Evolutionary conservation across 2,329 filamentous ascomycete genomes (phyloP).

Genomic region (Hypoxylon sp.): DNA sequence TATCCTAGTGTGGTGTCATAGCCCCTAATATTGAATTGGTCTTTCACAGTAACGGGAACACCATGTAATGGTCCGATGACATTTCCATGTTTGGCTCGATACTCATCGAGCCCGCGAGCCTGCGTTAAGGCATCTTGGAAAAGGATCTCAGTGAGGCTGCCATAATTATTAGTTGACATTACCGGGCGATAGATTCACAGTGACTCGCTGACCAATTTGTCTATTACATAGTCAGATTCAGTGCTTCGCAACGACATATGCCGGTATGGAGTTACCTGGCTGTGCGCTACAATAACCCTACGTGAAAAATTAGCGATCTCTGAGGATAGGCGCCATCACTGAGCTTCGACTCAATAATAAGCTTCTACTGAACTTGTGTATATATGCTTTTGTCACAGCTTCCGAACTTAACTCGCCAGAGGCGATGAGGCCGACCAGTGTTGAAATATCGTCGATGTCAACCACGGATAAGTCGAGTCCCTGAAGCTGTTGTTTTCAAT

Average conservation of each 20-base stretch:
- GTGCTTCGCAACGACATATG: not conserved
- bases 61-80: conserved; percentile 46
- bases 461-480: conserved; percentile 22
- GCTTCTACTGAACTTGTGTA: conserved; percentile 41
- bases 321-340: not conserved
- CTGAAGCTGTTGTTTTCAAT: conserved; percentile 23
- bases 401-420: conserved; percentile 40
- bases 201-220: conserved; percentile 44
- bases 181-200: not conserved
- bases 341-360: not conserved
- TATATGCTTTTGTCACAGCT: conserved; percentile 41
- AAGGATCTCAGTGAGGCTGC: conserved; percentile 48
- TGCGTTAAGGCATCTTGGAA: conserved; percentile 46
- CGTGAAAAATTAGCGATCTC: conserved; percentile 10
- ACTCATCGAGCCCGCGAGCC: conserved; percentile 45
- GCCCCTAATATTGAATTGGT: conserved; percentile 72
- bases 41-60: conserved; percentile 61
- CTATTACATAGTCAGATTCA: conserved; percentile 22
- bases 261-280: conserved; percentile 13
- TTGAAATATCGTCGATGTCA: conserved; percentile 36
- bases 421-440: conserved; percentile 32
- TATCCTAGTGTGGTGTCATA: conserved; percentile 71
- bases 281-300: conserved; percentile 30
- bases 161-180: conserved; percentile 16
- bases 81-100: conserved; percentile 28